Evolutionary conservation across 208 protist species (phyloP).

Genomic region (Tritrichomonas musculus): DNA sequence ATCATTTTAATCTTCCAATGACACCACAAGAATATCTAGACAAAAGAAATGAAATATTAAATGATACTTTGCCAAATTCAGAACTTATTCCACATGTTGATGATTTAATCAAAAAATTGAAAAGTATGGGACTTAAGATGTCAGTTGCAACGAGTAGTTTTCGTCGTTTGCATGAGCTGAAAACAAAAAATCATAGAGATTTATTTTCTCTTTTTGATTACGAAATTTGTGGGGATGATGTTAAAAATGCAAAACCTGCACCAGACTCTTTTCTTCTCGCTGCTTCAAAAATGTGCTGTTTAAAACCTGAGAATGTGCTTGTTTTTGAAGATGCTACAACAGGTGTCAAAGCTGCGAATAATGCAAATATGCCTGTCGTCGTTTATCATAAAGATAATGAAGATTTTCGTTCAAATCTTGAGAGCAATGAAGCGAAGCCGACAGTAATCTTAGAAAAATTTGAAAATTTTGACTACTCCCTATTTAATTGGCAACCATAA

Average conservation of each 20-base stretch:
- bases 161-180: not conserved
- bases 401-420: not conserved
- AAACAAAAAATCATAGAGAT: not conserved
- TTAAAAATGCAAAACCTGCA: constrained; percentile 1
- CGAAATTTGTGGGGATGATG: not conserved
- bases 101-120: not conserved
- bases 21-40: not conserved
- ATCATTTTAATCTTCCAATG: not conserved
- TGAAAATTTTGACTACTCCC: not conserved
- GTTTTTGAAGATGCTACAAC: not conserved
- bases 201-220: not conserved
- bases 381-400: not conserved
- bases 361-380: not conserved
- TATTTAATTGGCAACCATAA: not conserved
- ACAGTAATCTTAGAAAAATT: not conserved
- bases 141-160: not conserved
- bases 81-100: not conserved
- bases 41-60: not conserved
- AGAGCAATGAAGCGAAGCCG: not conserved
- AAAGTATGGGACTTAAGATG: not conserved
- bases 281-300: too few species aligned
- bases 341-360: not conserved
- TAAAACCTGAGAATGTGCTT: not conserved
- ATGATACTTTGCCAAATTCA: not conserved
- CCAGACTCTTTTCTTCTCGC: not conserved